Evolutionary conservation across 2,329 filamentous ascomycete genomes (phyloP), one percentile per base, ranked within the genome.

Genomic region (Nemania serpens): DNA sequence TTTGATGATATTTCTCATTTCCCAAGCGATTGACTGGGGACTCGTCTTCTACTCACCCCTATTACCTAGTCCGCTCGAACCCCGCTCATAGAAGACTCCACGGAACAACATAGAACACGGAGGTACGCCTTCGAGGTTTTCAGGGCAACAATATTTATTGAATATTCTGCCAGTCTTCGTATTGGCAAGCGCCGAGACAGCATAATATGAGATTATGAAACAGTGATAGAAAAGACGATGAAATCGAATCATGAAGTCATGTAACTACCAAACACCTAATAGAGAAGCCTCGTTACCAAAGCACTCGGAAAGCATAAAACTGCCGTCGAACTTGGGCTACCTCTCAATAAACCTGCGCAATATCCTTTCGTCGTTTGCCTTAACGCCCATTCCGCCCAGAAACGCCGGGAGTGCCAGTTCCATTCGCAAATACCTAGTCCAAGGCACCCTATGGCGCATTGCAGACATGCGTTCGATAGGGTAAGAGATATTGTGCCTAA

Each of bases 341-440:
- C 55, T 47, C 20, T 20, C 37, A 20, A 47, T 48, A 34, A 37
- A 49, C 42, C 15, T 22, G 20, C 20, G 20, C 29, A 41, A 53
- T 22, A 34, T 39, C 47, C 47, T 39, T 54, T 22, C 46, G 42
- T 58, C 29, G n/a, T 42, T n/a, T 20, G 45, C 29, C 46, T 18
- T 22, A 47, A 56, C 56, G 53, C 49, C 59, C 10, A 20, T 46
- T n/a, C 15, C 45, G 18, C 49, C 55, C 5, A 1, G 17, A 46
- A 64, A 64, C 59, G 55, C 62, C 62, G 1, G 39, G 11, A 41
- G 18, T 43, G 10, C 39, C 15, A 39, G 17, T 37, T 41, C 7
- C 48, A 33, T 46, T 3, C 17, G 15, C 41, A 7, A 20, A 13
- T 17, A 25, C 25, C 29, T 43, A 50, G 37, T 37, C 42, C 29